Base-by-base conservation (phyloP, 306 rosid genomes). In the Hippophae tibetana region DNA sequence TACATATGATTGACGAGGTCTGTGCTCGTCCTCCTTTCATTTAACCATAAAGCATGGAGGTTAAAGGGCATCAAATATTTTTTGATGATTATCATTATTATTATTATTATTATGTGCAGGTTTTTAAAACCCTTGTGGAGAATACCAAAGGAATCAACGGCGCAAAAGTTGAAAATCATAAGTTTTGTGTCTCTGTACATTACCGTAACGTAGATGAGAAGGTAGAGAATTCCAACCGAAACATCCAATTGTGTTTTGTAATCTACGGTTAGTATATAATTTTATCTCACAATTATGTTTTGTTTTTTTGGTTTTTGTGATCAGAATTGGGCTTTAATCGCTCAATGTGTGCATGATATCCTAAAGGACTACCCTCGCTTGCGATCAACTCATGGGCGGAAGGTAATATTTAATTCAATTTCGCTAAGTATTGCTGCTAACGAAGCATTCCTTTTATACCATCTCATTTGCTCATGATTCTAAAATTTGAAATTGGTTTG, bases 101-200 rank as follows among this genome's bases (percentile, higher is more conserved):
- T 6, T 25, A 9, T 7, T 55, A 47, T 59, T 6, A 6, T 61
- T 66, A 65, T 9, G 12, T 72, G 70, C 74, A 90, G 97, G 92
- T 87, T 78, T 90, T 81, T 85, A 77, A 73, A 79, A 74, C 79
- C 87, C 95, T 90, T 46, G 79, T 81, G 10, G 87, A 87, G 60
- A 81, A 69, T 40, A 90, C 96, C 9, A 78, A 65, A 66, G 95
- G 52, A 47, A 85, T 90, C 60, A 43, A 78, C 58, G 98, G 98
- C 1, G 86, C 92, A 46, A 85, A 79, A 65, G 84, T 90, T 68
- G 96, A 90, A 66, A 85, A 87, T 54, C 98, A 90, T 86, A 90
- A 87, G 75, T 90, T 90, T 81, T 90, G 98, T 63, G 78, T 68
- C 65, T 84, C 98, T 76, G 96, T 87, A 78, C 98, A 90, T 87